Base-by-base conservation (phyloP, 2,329 filamentous ascomycete genomes). In the Xylaria sp. region DNA sequence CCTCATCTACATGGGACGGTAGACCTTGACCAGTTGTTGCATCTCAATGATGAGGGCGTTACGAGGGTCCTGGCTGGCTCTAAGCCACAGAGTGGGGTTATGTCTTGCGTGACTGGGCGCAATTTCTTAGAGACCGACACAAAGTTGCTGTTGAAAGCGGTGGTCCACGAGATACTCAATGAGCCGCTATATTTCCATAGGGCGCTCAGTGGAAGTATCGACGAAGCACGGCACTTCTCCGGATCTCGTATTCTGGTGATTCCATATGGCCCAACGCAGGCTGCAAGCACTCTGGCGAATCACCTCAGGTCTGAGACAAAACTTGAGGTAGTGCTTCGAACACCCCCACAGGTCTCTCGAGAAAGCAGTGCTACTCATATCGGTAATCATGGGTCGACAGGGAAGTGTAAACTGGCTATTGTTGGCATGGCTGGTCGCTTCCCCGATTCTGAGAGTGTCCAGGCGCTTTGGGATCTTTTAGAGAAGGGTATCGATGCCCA, bases 371-470 rank as follows among this genome's bases (percentile, higher is more conserved):
- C 68, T 14, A 69, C 76, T 9, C 72, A 68, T 15, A 77, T 83
- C 25, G 81, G 81, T 17, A 83, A 83, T 67, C 81, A 83, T 65
- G 82, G 82, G 11, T 74, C 77, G 14, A 73, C 66, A 8, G 79
- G 78, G 14, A 78, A 85, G 70, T 85, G 87, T 73, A 94, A 93
- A 76, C 86, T 96, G 65, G 92, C 92, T 60, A 93, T 96, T 65
- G 90, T 96, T 35, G 92, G 92, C 55, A 91, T 92, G 85, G 86
- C 91, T 47, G 90, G 91, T 53, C 85, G 91, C 53, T 93, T 92
- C 75, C 91, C 91, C 1, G 88, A 90, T 69, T 89, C 90, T 52
- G 88, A 87, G 15, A 89, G 83, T 71, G 84, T 87, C 64, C 89
- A 92, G 61, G 85, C 86, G 58, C 85, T 94, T 31, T 94, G 91